Evolutionary conservation across 805 yeast species (phyloP).

Genomic region (Wickerhamiella spandovensis): DNA sequence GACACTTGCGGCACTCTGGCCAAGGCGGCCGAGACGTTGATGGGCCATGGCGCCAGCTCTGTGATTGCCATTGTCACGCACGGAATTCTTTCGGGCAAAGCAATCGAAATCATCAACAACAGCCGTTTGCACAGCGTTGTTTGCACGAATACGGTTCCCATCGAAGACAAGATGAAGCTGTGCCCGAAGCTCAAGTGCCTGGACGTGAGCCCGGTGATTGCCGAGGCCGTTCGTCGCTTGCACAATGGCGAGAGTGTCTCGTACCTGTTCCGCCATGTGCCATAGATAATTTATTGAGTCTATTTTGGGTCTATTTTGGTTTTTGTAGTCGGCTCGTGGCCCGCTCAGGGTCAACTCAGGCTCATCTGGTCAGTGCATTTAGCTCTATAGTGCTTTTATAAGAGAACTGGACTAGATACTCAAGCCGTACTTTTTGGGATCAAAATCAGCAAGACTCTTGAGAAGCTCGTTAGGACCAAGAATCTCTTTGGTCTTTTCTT

Average conservation of each 20-base stretch:
- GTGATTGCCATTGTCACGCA: constrained; percentile 95
- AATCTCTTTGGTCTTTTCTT: constrained; percentile 32
- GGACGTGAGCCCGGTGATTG: constrained; percentile 77
- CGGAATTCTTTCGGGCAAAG: constrained; percentile 84
- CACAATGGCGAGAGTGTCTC: constrained; percentile 96
- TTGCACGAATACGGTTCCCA: constrained; percentile 90
- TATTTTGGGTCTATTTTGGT: neutral
- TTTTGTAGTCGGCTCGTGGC: too few species aligned
- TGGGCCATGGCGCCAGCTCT: constrained; percentile 66
- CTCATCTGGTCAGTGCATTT: too few species aligned
- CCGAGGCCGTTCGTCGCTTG: constrained; percentile 86
- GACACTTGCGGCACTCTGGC: constrained; percentile 97
- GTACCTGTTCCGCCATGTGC: constrained; percentile 44
- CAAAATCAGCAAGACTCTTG: constrained; percentile 38
- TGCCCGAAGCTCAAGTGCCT: constrained; percentile 63
- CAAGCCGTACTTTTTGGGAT: constrained; percentile 30
- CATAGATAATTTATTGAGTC: constrained; percentile 5
- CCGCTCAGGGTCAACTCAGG: neutral
- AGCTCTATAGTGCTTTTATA: neutral
- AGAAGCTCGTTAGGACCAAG: constrained; percentile 42
- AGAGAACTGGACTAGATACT: neutral
- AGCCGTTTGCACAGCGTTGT: constrained; percentile 62
- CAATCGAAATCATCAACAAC: constrained; percentile 57
- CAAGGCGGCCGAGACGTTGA: constrained; percentile 81
- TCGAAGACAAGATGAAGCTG: constrained; percentile 44